Base-by-base conservation (phyloP, 768 basidiomycete species). In the Mrakia gelida region DNA sequence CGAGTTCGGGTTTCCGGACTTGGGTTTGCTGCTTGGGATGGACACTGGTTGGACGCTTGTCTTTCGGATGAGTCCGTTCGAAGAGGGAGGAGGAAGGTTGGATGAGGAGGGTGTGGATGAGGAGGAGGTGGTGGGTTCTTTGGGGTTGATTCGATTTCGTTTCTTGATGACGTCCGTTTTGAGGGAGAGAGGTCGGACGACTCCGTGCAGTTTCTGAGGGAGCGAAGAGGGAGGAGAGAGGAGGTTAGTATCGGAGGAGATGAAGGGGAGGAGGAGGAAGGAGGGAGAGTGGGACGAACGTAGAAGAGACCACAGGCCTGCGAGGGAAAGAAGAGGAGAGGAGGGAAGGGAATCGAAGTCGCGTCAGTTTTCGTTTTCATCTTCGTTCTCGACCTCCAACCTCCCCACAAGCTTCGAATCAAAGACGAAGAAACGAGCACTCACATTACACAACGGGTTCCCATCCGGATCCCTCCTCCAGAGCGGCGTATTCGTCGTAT, bases 121-220 rank as follows among this genome's bases (percentile, higher is more conserved):
- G 67, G 23, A 10, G 67, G 38, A 21, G 67, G 23, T 8, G 62
- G 16, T 5, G 63, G 38, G 32, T 11, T 70, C 67, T n/a, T 70
- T 70, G 67, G 67, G 67, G 67, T 41, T 70, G 67, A 70, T 41
- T 70, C 67, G 67, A 23, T 70, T 70, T 30, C 67, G 34, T 87
- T 97, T 98, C 90, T 98, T 97, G 85, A 96, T 97, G 67, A 95
- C 92, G 83, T 98, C 94, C 62, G 95, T 98, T 88, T 97, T 97
- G 79, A 98, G 88, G 56, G 94, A 95, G 80, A 96, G 86, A 11
- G 96, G 96, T 75, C 96, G 89, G 9, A 95, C 92, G 71, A 98
- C 95, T 68, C 94, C 94, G 82, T 98, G 96, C 56, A 98, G 86
- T 90, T 98, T 98, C 93, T 95, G 81, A 52, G 76, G 54, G 23